Percentiles rank a stretch among this genome's conserved stretches.
Conservation (phyloP, 768 basidiomycete genomes). For the Rhodotorula diobovata region DNA sequence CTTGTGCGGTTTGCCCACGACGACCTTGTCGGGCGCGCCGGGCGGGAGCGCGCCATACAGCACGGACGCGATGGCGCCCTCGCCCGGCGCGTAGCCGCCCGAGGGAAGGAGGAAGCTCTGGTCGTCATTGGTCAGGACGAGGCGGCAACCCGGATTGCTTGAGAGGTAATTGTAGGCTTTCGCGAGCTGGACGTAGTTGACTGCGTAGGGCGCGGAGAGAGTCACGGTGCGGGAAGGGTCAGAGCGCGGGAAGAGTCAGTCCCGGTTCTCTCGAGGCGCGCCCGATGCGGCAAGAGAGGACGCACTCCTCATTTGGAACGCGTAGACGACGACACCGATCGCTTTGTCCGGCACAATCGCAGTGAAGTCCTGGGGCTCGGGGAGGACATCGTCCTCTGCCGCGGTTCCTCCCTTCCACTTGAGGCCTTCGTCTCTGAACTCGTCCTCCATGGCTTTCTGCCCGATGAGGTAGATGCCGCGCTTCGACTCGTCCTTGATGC, state of each 20-base stretch:
- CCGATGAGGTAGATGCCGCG: slow-evolving; percentile 94
- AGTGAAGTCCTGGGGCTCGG: slow-evolving; percentile 63
- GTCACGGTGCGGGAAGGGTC: too few species aligned
- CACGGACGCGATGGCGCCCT: slow-evolving; percentile 76
- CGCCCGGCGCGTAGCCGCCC: slow-evolving; percentile 66
- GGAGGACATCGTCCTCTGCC: slow-evolving; percentile 72
- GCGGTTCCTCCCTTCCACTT: slow-evolving; percentile 76
- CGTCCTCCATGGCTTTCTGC: slow-evolving; percentile 81
- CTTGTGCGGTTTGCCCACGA: slow-evolving; percentile 81
- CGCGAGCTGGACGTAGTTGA: slow-evolving; percentile 88
- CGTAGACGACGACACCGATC: slow-evolving; percentile 82
- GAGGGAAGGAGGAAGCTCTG: slow-evolving; percentile 69
- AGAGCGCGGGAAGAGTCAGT: too few species aligned
- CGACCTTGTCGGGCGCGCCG: slow-evolving; percentile 62
- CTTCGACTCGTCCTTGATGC: slow-evolving; percentile 64
- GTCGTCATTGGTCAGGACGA: slow-evolving; percentile 88
- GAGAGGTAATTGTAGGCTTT: slow-evolving; percentile 88
- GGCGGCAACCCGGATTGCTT: slow-evolving; percentile 57
- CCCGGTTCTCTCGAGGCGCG: too few species aligned
- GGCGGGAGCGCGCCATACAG: slow-evolving; percentile 58
- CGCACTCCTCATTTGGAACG: slow-evolving; percentile 66
- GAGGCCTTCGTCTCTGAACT: slow-evolving; percentile 81
- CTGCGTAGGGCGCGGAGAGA: slow-evolving; percentile 24
- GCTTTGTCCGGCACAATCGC: slow-evolving; percentile 56
- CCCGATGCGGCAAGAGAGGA: background rate